Evolutionary conservation across 176 grass and related monocot species (phyloP).

Genomic region (Puya raimondii): DNA sequence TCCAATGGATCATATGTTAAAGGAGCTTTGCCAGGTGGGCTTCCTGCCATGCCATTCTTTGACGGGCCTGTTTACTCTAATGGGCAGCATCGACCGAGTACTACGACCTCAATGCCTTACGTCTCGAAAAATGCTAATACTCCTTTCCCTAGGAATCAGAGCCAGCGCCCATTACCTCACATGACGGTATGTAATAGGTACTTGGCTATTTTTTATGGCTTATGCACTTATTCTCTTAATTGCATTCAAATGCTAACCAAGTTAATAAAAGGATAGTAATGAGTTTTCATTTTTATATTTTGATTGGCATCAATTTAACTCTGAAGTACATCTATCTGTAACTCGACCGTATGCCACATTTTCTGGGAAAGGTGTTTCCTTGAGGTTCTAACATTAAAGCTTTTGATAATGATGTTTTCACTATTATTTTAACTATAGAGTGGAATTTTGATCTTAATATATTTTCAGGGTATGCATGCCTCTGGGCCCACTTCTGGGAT

Average conservation of each 20-base stretch:
- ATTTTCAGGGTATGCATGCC: slow-evolving; percentile 53
- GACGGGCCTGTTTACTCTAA: slow-evolving; percentile 54
- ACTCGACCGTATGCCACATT: too few species aligned
- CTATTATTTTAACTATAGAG: not conserved
- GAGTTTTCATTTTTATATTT: too few species aligned
- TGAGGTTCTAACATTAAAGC: too few species aligned
- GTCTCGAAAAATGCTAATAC: slow-evolving; percentile 38
- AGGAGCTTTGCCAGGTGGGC: slow-evolving; percentile 40
- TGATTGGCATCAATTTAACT: slow-evolving; percentile 10
- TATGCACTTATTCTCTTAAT: not conserved
- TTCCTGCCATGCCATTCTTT: slow-evolving; percentile 51
- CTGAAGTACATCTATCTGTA: not conserved
- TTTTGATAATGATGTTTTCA: too few species aligned
- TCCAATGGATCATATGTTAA: slow-evolving; percentile 43
- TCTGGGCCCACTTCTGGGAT: slow-evolving; percentile 53
- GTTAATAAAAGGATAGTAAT: not conserved
- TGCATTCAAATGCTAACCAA: not conserved
- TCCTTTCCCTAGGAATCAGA: slow-evolving; percentile 47
- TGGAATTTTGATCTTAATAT: slow-evolving; percentile 9
- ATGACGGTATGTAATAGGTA: slow-evolving; percentile 41
- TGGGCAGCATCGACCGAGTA: slow-evolving; percentile 50
- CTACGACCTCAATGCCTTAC: slow-evolving; percentile 44
- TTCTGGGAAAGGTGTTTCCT: too few species aligned
- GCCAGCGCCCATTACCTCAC: slow-evolving; percentile 44
- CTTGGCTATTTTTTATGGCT: slow-evolving; percentile 17